Evolutionary conservation across 2,329 filamentous ascomycete species (phyloP).

Genomic region (Alternaria sp.): DNA sequence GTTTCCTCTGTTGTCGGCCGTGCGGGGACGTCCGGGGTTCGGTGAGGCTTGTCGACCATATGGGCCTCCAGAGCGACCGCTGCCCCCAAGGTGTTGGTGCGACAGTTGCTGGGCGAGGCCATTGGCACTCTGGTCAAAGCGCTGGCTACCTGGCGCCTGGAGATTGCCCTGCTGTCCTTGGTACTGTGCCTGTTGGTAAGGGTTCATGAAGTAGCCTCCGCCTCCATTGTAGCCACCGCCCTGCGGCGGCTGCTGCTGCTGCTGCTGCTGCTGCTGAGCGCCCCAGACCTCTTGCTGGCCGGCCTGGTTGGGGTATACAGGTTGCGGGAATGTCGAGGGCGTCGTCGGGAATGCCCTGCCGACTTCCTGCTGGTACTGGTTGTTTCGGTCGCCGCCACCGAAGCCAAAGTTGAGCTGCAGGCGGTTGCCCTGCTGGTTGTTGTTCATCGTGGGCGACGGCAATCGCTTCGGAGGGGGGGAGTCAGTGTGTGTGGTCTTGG

Average conservation of each 20-base stretch:
- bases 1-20: slow-evolving; percentile 72
- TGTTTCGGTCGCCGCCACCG: slow-evolving; percentile 48
- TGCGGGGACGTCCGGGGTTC: slow-evolving; percentile 79
- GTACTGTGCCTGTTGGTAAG: slow-evolving; percentile 56
- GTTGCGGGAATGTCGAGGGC: slow-evolving; percentile 94
- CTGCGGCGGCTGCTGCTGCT: neutral
- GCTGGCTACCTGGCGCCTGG: slow-evolving; percentile 61
- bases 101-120: slow-evolving; percentile 95
- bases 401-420: slow-evolving; percentile 64
- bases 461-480: slow-evolving; percentile 20
- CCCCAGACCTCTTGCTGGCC: slow-evolving; percentile 70
- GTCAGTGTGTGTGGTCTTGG: slow-evolving; percentile 17
- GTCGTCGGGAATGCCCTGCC: slow-evolving; percentile 69
- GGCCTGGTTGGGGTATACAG: slow-evolving; percentile 71
- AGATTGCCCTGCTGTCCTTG: slow-evolving; percentile 60
- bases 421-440: slow-evolving; percentile 55
- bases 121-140: slow-evolving; percentile 82
- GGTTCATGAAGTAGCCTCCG: slow-evolving; percentile 61
- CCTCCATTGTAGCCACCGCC: slow-evolving; percentile 35
- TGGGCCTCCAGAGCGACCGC: slow-evolving; percentile 70
- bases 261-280: slow-evolving; percentile 52
- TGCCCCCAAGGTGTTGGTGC: slow-evolving; percentile 86
- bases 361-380: slow-evolving; percentile 54
- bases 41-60: slow-evolving; percentile 76
- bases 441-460: slow-evolving; percentile 45